A percentile compares a stretch with the other conserved stretches of the same genome.
Evolutionary conservation across 2,329 filamentous ascomycete genomes (phyloP).

Genomic region (Knoxdaviesia capensis): DNA sequence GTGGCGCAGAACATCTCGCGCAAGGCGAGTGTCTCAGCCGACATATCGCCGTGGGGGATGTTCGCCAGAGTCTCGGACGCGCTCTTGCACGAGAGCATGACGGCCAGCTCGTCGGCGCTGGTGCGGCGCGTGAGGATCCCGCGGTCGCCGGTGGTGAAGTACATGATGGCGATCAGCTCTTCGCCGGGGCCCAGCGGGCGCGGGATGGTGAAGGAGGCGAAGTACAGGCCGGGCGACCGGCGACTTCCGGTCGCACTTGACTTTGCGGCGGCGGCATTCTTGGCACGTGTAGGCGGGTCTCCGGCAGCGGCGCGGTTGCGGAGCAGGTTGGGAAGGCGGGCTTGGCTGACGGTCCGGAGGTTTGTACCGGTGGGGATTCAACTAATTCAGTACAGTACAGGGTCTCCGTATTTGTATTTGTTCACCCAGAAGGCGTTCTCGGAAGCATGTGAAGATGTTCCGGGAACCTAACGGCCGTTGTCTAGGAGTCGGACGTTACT

Average conservation of each 20-base stretch:
- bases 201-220: slow-evolving; percentile 15
- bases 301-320: too few relatives aligned
- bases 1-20: slow-evolving; percentile 13
- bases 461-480: too few relatives aligned
- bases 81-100: slow-evolving; percentile 14
- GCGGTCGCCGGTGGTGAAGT: slow-evolving; percentile 14
- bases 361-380: too few relatives aligned
- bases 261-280: slow-evolving; percentile 42
- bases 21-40: slow-evolving; percentile 16
- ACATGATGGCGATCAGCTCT: slow-evolving; percentile 15
- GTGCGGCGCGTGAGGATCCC: slow-evolving; percentile 20
- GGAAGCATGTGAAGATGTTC: too few relatives aligned
- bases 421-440: too few relatives aligned
- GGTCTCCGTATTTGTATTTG: too few relatives aligned
- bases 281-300: slow-evolving; percentile 18
- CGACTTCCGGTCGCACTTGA: slow-evolving; percentile 38
- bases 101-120: slow-evolving; percentile 14
- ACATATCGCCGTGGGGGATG: slow-evolving; percentile 11
- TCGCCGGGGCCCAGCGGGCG: slow-evolving; percentile 11
- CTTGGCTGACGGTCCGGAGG: too few relatives aligned
- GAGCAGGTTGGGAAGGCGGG: too few relatives aligned
- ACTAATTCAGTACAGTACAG: too few relatives aligned
- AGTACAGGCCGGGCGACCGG: slow-evolving; percentile 26
- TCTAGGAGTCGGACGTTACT: too few relatives aligned
- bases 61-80: slow-evolving; percentile 10